Evolutionary conservation across 2,329 filamentous ascomycete genomes (phyloP), one percentile per base, ranked within the genome.

Genomic region (Sporothrix brasiliensis): DNA sequence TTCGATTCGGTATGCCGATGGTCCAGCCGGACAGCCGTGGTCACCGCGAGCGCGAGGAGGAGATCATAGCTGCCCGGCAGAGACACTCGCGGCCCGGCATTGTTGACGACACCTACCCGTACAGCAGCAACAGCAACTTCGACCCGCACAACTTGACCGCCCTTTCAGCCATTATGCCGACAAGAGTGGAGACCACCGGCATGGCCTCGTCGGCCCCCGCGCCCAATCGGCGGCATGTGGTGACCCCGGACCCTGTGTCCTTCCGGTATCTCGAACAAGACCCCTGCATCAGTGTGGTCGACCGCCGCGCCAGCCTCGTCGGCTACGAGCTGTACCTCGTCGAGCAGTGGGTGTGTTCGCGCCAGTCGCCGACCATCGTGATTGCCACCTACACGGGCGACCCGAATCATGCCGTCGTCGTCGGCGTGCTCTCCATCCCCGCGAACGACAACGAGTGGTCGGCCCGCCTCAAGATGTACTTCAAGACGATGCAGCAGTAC

Each of bases 331-430:
- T 94, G 73, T 98, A 98, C 79, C 82, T 98, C 19, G 93, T 98
- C 74, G 95, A 98, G 79, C 95, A 99, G 84, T 99, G 95, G 95
- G 93, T 93, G 6, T 97, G 94, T 80, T 97, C 94, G 14, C 89
- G 95, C 68, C 87, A 89, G 70, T 93, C 96, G 73, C 94, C 94
- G 0, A 97, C 94, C 19, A 92, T 97, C 73, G 88, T 97, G 66
- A 96, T 98, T 74, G 92, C 91, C 54, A 97, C 94, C 3, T 97
- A 95, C 77, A 98, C 94, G 0, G 95, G 94, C 69, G 93, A 97
- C 76, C 85, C 88, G 47, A 89, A 88, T 47, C 91, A 97, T 78
- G 87, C 85, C 0, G 89, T 97, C n/a, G 81, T 91, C 10, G 93
- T 92, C 4, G 90, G 91, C 3, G 90, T 98, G 11, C 82, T 98